phyloP scores from a whole-genome alignment of 768 basidiomycete genomes.

The Amylocystis lapponica region DNA sequence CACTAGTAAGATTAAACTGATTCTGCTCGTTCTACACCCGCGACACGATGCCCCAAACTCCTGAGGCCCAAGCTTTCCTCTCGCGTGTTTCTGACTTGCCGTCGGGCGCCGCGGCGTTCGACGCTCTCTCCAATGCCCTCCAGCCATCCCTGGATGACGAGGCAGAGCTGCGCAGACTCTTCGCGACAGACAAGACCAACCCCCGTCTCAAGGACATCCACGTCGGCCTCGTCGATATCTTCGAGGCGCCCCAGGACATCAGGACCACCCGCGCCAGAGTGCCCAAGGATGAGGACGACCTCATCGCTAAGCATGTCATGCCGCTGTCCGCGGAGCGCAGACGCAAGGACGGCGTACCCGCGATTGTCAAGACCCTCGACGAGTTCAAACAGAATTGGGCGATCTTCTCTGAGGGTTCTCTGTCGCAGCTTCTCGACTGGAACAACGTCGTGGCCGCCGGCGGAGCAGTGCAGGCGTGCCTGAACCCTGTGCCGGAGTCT shows the following conservation, averaged over 20 bases:
- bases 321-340: slow-evolving; percentile 38
- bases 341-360: slow-evolving; percentile 43
- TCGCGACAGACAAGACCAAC: slow-evolving; percentile 46
- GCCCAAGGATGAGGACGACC: slow-evolving; percentile 38
- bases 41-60: slow-evolving; percentile 23
- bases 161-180: slow-evolving; percentile 46
- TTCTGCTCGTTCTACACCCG: too few species aligned
- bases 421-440: slow-evolving; percentile 56
- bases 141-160: slow-evolving; percentile 54
- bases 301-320: slow-evolving; percentile 46
- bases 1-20: too few species aligned
- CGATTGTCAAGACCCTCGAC: slow-evolving; percentile 44
- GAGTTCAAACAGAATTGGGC: slow-evolving; percentile 62
- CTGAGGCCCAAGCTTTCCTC: slow-evolving; percentile 24
- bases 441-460: slow-evolving; percentile 60
- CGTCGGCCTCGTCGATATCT: slow-evolving; percentile 57
- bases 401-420: slow-evolving; percentile 56
- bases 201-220: slow-evolving; percentile 39
- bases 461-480: slow-evolving; percentile 53
- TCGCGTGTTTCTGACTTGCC: slow-evolving; percentile 20
- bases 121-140: slow-evolving; percentile 33
- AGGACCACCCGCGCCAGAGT: slow-evolving; percentile 48
- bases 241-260: slow-evolving; percentile 43
- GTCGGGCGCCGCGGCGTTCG: slow-evolving; percentile 15
- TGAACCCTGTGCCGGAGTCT: slow-evolving; percentile 43